Evolutionary conservation across 495 filamentous ascomycete species (phyloP).

Genomic region (Cercophora sp.): DNA sequence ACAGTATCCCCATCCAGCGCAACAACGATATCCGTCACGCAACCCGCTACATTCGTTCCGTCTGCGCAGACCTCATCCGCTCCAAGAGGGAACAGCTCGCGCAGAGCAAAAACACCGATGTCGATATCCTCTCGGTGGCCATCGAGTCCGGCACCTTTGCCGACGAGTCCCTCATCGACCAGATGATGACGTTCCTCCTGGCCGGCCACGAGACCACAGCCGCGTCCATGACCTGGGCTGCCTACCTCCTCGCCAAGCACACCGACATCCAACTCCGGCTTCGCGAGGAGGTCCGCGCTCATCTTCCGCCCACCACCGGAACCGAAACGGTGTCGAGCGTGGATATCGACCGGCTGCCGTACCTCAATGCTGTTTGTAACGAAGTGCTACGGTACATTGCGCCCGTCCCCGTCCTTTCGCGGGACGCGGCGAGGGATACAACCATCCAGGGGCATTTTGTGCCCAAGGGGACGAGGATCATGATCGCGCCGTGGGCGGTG

Average conservation of each 20-base stretch:
- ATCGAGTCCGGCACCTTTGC: conserved; percentile 70
- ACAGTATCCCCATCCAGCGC: conserved; percentile 58
- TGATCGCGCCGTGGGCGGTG: conserved; percentile 56
- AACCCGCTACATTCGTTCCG: conserved; percentile 53
- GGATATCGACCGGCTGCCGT: conserved; percentile 53
- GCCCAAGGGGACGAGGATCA: conserved; percentile 54
- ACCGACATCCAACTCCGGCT: conserved; percentile 49
- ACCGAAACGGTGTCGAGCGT: conserved; percentile 44
- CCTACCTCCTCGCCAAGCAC: conserved; percentile 47
- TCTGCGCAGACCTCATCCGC: conserved; percentile 62
- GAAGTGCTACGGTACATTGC: conserved; percentile 46
- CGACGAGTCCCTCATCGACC: conserved; percentile 79
- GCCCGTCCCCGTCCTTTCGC: conserved; percentile 56
- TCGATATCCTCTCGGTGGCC: conserved; percentile 82
- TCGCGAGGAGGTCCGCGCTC: conserved; percentile 50
- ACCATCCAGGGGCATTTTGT: conserved; percentile 54
- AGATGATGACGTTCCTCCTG: conserved; percentile 92
- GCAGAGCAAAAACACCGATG: conserved; percentile 46
- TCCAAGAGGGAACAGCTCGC: conserved; percentile 62
- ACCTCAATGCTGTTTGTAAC: conserved; percentile 49
- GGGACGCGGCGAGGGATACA: conserved; percentile 60
- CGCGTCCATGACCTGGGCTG: conserved; percentile 53
- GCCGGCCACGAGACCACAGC: conserved; percentile 80
- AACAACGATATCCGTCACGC: conserved; percentile 59
- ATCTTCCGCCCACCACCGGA: conserved; percentile 55